A percentile compares a stretch with the other conserved stretches of the same genome.
phyloP scores from a whole-genome alignment of 1,284 basidiomycete genomes.

The Irpex lacteus region DNA sequence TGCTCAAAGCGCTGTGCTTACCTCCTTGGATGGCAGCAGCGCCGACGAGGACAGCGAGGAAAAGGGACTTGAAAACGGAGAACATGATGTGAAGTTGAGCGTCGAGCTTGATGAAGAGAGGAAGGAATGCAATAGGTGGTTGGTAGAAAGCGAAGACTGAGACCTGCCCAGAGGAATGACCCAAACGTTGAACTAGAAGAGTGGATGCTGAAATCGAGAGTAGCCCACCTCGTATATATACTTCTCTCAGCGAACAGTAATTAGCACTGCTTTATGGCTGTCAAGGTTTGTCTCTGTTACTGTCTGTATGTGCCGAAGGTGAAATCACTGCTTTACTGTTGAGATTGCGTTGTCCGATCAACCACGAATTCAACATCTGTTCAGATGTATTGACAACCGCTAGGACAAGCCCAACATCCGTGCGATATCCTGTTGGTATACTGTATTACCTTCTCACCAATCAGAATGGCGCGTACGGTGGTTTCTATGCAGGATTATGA shows the following conservation, averaged over 20 bases:
- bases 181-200: background rate
- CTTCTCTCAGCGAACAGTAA: background rate
- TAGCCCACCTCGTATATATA: background rate
- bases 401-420: background rate
- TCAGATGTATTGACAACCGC: background rate
- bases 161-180: background rate
- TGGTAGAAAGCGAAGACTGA: background rate
- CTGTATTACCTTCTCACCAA: background rate
- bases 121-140: background rate
- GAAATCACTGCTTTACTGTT: background rate
- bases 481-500: background rate
- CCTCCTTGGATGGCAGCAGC: constrained; percentile 5
- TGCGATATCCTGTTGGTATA: background rate
- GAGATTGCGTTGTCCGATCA: background rate
- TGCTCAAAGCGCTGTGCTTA: background rate
- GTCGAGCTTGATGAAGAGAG: background rate
- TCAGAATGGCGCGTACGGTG: background rate
- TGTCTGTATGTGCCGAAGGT: background rate
- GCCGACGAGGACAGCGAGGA: background rate
- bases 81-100: background rate
- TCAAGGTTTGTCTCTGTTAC: background rate
- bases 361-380: background rate
- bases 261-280: background rate
- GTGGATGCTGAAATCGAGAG: background rate
- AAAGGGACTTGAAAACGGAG: constrained; percentile 4